Base-by-base conservation (phyloP, 345 rosid species). In the Salix purpurea region DNA sequence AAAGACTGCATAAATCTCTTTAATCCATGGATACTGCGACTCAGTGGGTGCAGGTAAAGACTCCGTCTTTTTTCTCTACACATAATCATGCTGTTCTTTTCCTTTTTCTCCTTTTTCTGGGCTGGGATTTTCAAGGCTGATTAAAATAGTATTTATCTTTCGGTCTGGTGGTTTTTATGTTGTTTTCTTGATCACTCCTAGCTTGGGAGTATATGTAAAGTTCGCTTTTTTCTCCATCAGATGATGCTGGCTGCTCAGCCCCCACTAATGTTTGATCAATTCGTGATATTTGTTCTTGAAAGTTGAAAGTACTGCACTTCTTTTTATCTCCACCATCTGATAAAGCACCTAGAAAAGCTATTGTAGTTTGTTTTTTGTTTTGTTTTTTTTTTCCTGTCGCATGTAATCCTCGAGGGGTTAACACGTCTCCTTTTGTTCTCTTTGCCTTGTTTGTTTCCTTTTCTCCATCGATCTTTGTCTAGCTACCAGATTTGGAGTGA, bases 21-120 rank as follows among this genome's bases (percentile, higher is more conserved):
- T 48, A 65, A 34, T 77, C 83, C 82, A 86, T 80, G 87, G 85
- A 87, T 69, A 75, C 76, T 73, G 69, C 78, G 65, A 73, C 88
- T 39, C 83, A 83, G 70, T 83, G 84, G 86, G 85, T 85, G 46
- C 87, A 87, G 90, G 90, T 85, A 82, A 79, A 26, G 69, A 5
- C 34, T 65, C 44, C 74, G 39, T 24, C 14, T 54, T 37, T 72
- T 77, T 79, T 80, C 67, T 60, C 19, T 56, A 39, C 67, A 46
- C 44, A 69, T 56, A 76, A 81, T 75, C 76, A 76, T 77, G 26
- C 58, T 71, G 15, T 65, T 67, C 68, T 44, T 28, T 78, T 46
- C 19, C 74, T 37, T 69, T 15, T 21, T 3, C 11, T 40, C 15
- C 39, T 37, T 70, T 44, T 44, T 70, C 61, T 70, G 73, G 73